A percentile compares a stretch with the other conserved stretches of the same genome.
These are phyloP conservation scores for Colletotrichum incanum DNA, from an alignment of 2,329 filamentous ascomycete species.

Conservation along the genomic window DNA sequence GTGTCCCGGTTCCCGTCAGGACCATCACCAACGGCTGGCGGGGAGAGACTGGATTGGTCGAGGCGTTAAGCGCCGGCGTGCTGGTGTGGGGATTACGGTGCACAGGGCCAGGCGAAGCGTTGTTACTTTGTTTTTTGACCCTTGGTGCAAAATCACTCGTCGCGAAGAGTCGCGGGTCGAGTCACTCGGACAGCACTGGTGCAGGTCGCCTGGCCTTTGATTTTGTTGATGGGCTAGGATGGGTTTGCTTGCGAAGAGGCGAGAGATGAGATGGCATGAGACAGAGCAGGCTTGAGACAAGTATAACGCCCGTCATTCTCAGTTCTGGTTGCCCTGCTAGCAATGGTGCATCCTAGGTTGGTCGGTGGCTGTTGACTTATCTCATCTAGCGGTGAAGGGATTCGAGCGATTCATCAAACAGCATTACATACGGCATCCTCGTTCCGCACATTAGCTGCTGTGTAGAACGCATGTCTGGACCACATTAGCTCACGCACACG, in stretches of 20 bases:
- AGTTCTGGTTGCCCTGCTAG: background rate
- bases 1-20: conserved; percentile 29
- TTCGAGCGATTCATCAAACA: conserved; percentile 7
- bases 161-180: background rate
- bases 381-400: conserved; percentile 37
- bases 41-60: conserved; percentile 33
- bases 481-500: conserved; percentile 13
- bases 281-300: background rate
- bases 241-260: background rate
- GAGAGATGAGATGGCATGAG: conserved; percentile 12
- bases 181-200: conserved; percentile 2
- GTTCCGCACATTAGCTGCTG: conserved; percentile 28
- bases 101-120: conserved; percentile 10
- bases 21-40: conserved; percentile 31
- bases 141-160: conserved; percentile 16
- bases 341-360: background rate
- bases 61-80: conserved; percentile 39
- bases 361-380: conserved; percentile 14
- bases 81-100: conserved; percentile 28
- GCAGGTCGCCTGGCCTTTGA: background rate
- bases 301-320: conserved; percentile 20
- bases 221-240: background rate
- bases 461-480: conserved; percentile 16
- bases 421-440: conserved; percentile 14
- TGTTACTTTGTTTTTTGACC: conserved; percentile 22